A percentile compares a stretch with the other conserved stretches of the same genome.
Evolutionary conservation across 2,329 filamentous ascomycete species (phyloP).

Genomic region (Phialophora verrucosa): DNA sequence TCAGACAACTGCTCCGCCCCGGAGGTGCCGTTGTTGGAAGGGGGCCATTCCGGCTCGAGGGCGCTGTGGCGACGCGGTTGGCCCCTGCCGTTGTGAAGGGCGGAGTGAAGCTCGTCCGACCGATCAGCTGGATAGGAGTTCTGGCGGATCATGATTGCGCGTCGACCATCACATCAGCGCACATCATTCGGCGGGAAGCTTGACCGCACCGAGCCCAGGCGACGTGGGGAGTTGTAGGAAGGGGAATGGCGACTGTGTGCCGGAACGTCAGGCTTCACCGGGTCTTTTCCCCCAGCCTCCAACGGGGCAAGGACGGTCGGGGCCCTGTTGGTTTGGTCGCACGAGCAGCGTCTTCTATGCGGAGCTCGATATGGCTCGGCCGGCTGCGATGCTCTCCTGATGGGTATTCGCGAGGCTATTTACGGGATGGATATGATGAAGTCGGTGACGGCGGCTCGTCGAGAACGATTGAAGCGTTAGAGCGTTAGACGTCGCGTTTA

Average conservation of each 20-base stretch:
- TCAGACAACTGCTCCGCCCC: constrained; percentile 14
- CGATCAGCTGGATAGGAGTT: constrained; percentile 12
- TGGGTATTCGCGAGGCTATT: not conserved
- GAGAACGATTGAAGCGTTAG: not conserved
- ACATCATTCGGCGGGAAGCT: constrained; percentile 6
- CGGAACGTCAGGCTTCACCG: not conserved
- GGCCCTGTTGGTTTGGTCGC: not conserved
- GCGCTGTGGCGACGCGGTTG: constrained; percentile 14
- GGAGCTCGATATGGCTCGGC: not conserved
- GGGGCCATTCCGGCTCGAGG: constrained; percentile 14
- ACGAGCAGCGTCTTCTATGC: not conserved
- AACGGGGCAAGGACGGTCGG: constrained; percentile 5
- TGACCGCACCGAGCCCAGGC: constrained; percentile 5
- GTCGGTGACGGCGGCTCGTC: not conserved
- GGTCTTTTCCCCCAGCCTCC: not conserved
- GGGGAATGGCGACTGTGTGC: not conserved
- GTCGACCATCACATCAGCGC: not conserved
- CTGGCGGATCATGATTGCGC: constrained; percentile 16
- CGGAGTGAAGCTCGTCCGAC: constrained; percentile 13
- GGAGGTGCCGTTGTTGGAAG: constrained; percentile 7
- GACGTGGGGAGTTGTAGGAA: constrained; percentile 23
- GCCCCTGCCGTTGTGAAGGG: constrained; percentile 2
- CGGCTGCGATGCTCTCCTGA: not conserved
- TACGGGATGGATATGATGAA: not conserved
- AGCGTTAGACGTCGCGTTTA: not conserved